Evolutionary conservation across 2,329 filamentous ascomycete species (phyloP).

Genomic region (Aspergillus puulaauensis): DNA sequence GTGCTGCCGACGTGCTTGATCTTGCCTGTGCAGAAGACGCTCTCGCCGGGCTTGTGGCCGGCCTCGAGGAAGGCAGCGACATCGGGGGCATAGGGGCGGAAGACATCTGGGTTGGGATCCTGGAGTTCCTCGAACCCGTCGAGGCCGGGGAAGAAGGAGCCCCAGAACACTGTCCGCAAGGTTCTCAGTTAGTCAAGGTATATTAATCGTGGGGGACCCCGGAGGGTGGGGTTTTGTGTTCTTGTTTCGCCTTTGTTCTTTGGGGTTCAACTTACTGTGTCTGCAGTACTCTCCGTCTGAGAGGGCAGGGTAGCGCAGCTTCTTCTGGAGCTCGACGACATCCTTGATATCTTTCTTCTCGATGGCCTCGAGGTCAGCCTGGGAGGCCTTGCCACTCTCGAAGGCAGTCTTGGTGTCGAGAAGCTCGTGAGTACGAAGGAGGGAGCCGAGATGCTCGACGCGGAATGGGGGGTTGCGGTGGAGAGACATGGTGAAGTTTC

Average conservation of each 20-base stretch:
- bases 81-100: slow-evolving; percentile 60
- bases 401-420: slow-evolving; percentile 58
- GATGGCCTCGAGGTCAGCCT: slow-evolving; percentile 58
- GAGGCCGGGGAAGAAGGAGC: slow-evolving; percentile 55
- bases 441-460: slow-evolving; percentile 70
- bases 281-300: slow-evolving; percentile 68
- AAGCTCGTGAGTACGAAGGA: slow-evolving; percentile 65
- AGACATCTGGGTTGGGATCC: slow-evolving; percentile 51
- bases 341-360: slow-evolving; percentile 67
- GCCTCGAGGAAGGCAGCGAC: slow-evolving; percentile 62
- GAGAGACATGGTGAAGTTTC: slow-evolving; percentile 28
- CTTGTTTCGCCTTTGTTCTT: background rate
- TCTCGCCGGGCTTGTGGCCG: slow-evolving; percentile 56
- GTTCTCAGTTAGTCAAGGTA: slow-evolving; percentile 2
- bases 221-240: background rate
- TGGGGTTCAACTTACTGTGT: slow-evolving; percentile 34
- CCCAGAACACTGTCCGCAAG: slow-evolving; percentile 52
- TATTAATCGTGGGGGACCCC: background rate
- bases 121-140: slow-evolving; percentile 56
- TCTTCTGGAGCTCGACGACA: slow-evolving; percentile 64
- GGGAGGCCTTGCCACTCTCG: slow-evolving; percentile 55
- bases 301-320: slow-evolving; percentile 62
- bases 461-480: slow-evolving; percentile 61
- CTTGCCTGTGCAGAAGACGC: slow-evolving; percentile 58
- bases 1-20: slow-evolving; percentile 58